These are phyloP conservation scores for Scenedesmus sp. DNA, from an alignment of 163 green algal species.

Conservation along the genomic window DNA sequence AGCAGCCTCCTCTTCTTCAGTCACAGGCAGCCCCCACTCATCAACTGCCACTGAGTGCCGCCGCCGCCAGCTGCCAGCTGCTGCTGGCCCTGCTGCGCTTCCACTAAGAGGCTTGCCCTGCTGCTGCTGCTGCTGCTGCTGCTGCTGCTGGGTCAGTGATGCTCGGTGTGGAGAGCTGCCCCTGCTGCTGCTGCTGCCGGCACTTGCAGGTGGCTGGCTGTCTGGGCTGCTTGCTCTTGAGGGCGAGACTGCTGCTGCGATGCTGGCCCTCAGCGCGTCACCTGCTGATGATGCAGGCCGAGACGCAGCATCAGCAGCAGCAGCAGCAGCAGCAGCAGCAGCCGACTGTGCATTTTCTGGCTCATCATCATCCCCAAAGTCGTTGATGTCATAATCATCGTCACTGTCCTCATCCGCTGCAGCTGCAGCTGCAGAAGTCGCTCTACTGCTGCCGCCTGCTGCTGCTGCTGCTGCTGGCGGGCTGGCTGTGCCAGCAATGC, in stretches of 20 bases:
- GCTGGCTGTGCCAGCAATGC: neutral
- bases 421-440: neutral
- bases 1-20: neutral
- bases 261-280: neutral
- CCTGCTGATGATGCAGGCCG: neutral
- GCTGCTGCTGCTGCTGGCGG: neutral
- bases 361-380: conserved; percentile 2
- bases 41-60: conserved; percentile 13
- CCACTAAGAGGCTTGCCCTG: neutral
- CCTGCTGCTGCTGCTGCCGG: conserved; percentile 22
- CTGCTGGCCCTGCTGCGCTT: conserved; percentile 8
- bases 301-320: neutral
- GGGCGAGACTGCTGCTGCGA: neutral
- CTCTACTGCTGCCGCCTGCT: neutral
- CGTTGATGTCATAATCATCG: neutral
- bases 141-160: conserved; percentile 4
- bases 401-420: neutral
- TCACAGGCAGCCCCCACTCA: conserved; percentile 38
- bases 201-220: neutral
- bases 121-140: conserved; percentile 5
- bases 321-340: neutral
- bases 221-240: neutral
- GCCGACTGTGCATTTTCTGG: neutral
- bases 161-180: neutral
- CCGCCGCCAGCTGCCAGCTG: conserved; percentile 1